A percentile compares a stretch with the other conserved stretches of the same genome.
Conservation (phyloP, 164 flowering plant genomes). For the Pachysandra terminalis region DNA sequence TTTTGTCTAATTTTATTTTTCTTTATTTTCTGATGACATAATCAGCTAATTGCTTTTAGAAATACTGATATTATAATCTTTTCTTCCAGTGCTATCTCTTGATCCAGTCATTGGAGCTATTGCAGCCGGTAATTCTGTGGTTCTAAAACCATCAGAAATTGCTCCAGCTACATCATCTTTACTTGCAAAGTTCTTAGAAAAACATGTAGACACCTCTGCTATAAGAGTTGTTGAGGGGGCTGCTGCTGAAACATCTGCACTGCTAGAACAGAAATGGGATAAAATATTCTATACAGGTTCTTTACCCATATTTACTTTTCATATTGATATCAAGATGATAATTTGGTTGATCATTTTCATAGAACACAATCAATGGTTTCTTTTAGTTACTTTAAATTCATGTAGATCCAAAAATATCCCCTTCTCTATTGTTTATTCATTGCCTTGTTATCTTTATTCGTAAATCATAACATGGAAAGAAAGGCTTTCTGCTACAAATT, state of each 20-base stretch:
- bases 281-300: slow-evolving; percentile 64
- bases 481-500: neutral
- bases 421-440: neutral
- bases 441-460: neutral
- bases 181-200: slow-evolving; percentile 28
- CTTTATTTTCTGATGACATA: neutral
- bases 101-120: slow-evolving; percentile 93
- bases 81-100: slow-evolving; percentile 63
- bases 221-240: slow-evolving; percentile 56
- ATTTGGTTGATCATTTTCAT: neutral
- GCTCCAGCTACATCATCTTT: slow-evolving; percentile 50
- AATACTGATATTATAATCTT: slow-evolving; percentile 21
- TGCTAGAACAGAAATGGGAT: slow-evolving; percentile 61
- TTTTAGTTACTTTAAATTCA: neutral
- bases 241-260: slow-evolving; percentile 39
- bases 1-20: too few relatives aligned
- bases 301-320: neutral
- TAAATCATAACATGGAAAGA: neutral
- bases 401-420: neutral
- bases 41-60: neutral
- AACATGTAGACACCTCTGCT: slow-evolving; percentile 42
- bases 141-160: slow-evolving; percentile 54
- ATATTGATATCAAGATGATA: neutral
- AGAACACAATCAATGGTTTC: neutral
- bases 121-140: slow-evolving; percentile 59